phyloP scores from a whole-genome alignment of 805 yeast species.

The Candida lessepsii region DNA sequence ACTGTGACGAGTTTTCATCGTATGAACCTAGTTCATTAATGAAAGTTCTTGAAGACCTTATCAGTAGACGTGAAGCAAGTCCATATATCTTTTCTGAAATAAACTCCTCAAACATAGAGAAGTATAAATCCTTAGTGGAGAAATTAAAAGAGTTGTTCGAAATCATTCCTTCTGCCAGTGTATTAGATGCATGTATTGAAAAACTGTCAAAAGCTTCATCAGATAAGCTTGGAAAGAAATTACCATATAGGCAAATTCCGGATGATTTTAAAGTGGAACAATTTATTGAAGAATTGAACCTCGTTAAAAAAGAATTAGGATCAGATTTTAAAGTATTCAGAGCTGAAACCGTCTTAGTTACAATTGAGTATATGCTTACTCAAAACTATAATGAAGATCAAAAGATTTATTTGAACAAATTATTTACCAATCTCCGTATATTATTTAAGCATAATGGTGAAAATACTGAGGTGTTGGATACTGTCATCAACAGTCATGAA shows the following conservation, averaged over 20 bases:
- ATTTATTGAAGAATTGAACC: constrained; percentile 26
- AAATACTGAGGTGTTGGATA: constrained; percentile 56
- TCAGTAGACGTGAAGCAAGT: too few relatives aligned
- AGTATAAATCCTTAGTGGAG: neutral
- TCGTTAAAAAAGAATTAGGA: constrained; percentile 18
- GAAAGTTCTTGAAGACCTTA: neutral
- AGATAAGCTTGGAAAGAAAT: too few relatives aligned
- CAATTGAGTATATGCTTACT: constrained; percentile 5
- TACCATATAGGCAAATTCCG: constrained; percentile 29
- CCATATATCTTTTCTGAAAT: neutral
- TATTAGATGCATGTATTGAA: constrained; percentile 2
- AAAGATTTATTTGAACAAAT: constrained; percentile 8
- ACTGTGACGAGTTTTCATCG: neutral
- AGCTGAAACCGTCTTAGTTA: constrained; percentile 3
- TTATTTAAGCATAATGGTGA: constrained; percentile 55
- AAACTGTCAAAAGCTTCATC: neutral
- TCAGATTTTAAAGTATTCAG: constrained; percentile 18
- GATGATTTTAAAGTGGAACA: constrained; percentile 34
- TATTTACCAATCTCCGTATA: constrained; percentile 27
- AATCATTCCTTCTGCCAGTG: neutral
- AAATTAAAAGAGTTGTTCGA: neutral
- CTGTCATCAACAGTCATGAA: constrained; percentile 49
- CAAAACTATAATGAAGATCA: constrained; percentile 1
- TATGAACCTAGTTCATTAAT: neutral
- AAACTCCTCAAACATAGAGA: neutral